Conservation (phyloP, 2,329 filamentous ascomycete species). For the Apiospora aurea region DNA sequence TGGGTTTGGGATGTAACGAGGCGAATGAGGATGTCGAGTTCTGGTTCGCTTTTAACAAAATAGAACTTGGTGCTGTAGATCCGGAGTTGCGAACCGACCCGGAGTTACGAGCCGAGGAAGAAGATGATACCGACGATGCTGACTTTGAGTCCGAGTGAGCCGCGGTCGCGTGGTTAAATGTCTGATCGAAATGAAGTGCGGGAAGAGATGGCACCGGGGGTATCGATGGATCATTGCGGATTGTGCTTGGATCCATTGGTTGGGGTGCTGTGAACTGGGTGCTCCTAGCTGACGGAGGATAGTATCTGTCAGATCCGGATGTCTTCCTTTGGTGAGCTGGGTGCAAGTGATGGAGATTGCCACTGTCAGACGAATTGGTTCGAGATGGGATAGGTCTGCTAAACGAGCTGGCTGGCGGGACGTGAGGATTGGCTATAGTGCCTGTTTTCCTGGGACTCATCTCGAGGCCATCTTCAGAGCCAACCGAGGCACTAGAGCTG, state of each 20-base stretch:
- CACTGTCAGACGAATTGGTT: slow-evolving; percentile 12
- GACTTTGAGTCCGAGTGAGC: not conserved
- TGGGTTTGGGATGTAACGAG: not conserved
- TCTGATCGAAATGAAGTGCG: not conserved
- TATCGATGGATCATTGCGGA: not conserved
- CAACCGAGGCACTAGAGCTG: slow-evolving; percentile 4
- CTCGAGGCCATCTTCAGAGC: slow-evolving; percentile 18
- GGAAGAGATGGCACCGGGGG: slow-evolving; percentile 5
- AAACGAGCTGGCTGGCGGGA: not conserved
- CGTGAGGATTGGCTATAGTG: not conserved
- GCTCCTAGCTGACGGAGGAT: slow-evolving; percentile 11
- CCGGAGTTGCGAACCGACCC: slow-evolving; percentile 6
- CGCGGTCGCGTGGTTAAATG: not conserved
- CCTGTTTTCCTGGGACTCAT: not conserved
- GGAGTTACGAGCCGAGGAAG: slow-evolving; percentile 2
- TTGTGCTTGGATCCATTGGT: slow-evolving; percentile 11
- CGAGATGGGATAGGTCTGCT: slow-evolving; percentile 12
- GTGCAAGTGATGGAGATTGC: slow-evolving; percentile 20
- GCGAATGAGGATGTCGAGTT: slow-evolving; percentile 14
- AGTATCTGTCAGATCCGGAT: slow-evolving; percentile 9
- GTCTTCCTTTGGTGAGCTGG: slow-evolving; percentile 17
- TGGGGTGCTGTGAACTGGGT: slow-evolving; percentile 6
- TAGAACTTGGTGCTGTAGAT: slow-evolving; percentile 19
- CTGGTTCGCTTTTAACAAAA: not conserved
- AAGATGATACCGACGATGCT: slow-evolving; percentile 17